These are phyloP conservation scores for Debaryomyces sp. DNA, from an alignment of 1,139 yeast genomes.

Conservation along the genomic window DNA sequence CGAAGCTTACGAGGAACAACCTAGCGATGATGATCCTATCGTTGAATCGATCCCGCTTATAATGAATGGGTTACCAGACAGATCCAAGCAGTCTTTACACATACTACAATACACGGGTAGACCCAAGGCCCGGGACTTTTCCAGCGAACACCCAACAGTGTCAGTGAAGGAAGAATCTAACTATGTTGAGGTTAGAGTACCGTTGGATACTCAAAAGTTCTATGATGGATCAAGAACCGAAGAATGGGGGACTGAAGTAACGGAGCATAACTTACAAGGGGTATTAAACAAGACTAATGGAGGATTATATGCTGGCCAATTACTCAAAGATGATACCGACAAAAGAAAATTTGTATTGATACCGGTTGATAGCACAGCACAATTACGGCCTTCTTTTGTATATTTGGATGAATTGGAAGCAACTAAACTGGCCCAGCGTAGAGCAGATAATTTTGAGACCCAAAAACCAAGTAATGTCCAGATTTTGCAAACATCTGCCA, in stretches of 20 bases:
- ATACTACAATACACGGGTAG: conserved; percentile 75
- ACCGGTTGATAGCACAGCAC: conserved; percentile 71
- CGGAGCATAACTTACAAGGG: conserved; percentile 68
- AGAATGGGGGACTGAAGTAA: conserved; percentile 62
- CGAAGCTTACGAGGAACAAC: conserved; percentile 16
- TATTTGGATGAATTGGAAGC: conserved; percentile 63
- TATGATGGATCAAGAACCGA: conserved; percentile 66
- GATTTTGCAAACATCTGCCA: conserved; percentile 46
- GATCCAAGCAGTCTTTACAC: conserved; percentile 26
- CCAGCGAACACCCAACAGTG: conserved; percentile 47
- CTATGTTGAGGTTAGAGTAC: conserved; percentile 68
- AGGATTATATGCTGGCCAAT: conserved; percentile 43
- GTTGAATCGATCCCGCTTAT: conserved; percentile 74
- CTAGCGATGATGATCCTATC: conserved; percentile 69
- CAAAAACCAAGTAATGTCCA: conserved; percentile 44
- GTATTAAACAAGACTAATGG: conserved; percentile 61
- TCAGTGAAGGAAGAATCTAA: conserved; percentile 63
- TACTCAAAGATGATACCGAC: conserved; percentile 23
- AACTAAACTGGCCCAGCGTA: conserved; percentile 28
- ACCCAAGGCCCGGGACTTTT: conserved; percentile 50
- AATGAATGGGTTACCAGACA: conserved; percentile 9
- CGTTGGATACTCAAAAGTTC: conserved; percentile 63
- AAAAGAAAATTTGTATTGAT: conserved; percentile 56
- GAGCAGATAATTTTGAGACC: conserved; percentile 24
- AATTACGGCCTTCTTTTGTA: conserved; percentile 78